These are phyloP conservation scores for Thuidium tamariscinum DNA, from an alignment of 225 moss, liverwort and hornwort species.

Conservation along the genomic window DNA sequence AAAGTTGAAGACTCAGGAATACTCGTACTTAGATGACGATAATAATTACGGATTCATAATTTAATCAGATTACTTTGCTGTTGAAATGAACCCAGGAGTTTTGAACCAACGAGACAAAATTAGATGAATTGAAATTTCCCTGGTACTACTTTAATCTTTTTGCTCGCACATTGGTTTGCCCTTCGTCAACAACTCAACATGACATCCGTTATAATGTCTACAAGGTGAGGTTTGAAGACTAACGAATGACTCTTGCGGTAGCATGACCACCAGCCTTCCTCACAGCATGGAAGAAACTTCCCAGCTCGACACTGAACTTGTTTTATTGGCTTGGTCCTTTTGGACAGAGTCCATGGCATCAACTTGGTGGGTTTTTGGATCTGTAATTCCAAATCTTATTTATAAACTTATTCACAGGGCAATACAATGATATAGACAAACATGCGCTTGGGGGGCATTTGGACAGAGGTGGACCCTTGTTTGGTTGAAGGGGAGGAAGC, in stretches of 20 bases:
- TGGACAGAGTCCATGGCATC: no score
- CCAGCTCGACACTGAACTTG: constrained; percentile 9
- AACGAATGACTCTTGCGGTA: constrained; percentile 53
- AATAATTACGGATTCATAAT: not conserved
- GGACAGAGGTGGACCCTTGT: no score
- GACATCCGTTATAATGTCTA: not conserved
- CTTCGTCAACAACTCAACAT: not conserved
- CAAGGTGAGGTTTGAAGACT: constrained; percentile 18
- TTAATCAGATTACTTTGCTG: not conserved
- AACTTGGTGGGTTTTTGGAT: no score
- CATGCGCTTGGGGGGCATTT: no score
- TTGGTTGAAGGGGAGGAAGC: no score
- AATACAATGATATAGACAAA: no score
- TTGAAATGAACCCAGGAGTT: not conserved
- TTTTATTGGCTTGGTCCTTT: no score
- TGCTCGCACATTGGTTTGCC: not conserved
- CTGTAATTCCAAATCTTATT: no score
- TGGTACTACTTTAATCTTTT: not conserved
- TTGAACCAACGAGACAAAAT: not conserved
- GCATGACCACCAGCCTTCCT: constrained; percentile 47
- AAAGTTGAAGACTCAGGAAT: not conserved
- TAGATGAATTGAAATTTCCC: not conserved
- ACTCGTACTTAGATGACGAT: not conserved
- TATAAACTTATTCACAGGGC: no score
- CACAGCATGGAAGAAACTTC: constrained; percentile 20